These are phyloP conservation scores for Colletotrichum sp. DNA, from an alignment of 2,329 filamentous ascomycete genomes.

Conservation along the genomic window DNA sequence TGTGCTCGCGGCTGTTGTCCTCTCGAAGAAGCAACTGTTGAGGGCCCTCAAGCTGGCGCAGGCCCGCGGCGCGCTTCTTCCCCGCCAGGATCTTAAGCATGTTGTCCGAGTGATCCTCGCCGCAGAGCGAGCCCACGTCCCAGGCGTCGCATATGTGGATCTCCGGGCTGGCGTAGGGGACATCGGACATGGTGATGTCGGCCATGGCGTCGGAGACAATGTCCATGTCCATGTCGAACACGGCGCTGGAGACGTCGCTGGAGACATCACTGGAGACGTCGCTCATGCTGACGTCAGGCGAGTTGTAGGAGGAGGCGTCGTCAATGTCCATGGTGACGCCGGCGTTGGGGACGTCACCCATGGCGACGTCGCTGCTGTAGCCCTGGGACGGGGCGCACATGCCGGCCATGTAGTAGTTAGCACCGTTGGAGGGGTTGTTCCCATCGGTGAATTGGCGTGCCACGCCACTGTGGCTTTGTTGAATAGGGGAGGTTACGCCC, in stretches of 20 bases:
- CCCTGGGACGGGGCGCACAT: neutral
- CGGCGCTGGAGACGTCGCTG: too few relatives aligned
- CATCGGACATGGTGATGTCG: neutral
- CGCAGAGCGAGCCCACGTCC: neutral
- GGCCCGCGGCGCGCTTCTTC: neutral
- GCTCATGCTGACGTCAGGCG: neutral
- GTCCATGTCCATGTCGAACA: neutral
- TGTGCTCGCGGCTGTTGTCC: neutral
- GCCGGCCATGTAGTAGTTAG: accelerated
- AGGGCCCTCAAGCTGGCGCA: neutral
- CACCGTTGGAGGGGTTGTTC: neutral
- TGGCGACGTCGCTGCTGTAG: neutral
- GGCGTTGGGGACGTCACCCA: neutral
- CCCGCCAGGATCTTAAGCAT: neutral
- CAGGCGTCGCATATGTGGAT: neutral
- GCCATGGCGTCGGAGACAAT: neutral
- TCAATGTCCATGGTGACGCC: neutral
- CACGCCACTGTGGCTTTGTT: neutral
- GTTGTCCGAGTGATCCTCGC: neutral
- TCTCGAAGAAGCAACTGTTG: neutral
- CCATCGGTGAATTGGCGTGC: neutral
- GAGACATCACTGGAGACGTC: neutral
- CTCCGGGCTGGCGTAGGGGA: neutral
- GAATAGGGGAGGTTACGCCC: neutral
- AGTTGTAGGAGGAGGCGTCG: neutral